Evolutionary conservation across 768 basidiomycete species (phyloP), one percentile per base, ranked within the genome.

Genomic region (Pseudohyphozyma bogoriensis): DNA sequence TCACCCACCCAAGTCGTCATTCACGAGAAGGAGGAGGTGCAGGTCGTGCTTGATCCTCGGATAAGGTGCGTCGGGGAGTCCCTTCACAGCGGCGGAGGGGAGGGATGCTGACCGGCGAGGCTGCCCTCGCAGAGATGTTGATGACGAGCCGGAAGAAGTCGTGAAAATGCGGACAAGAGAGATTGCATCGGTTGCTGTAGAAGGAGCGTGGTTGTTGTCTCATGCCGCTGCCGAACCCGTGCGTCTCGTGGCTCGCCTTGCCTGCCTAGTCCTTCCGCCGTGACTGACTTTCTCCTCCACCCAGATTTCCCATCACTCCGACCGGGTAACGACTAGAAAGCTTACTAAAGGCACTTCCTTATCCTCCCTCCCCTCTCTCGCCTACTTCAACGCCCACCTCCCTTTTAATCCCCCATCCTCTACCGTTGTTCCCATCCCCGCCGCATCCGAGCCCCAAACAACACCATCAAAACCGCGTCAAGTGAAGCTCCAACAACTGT

Each of bases 271-370:
- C 18, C 37, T 37, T 18, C 37, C 37, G 18, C 45, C 24, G 26
- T 46, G 8, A 13, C 15, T 26, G 26, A 46, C 45, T n/a, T n/a
- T n/a, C 5, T 4, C 46, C 31, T 22, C 26, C 10, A 24, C 36
- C 33, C 35, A 51, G 51, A 20, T 11, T 39, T 55, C 29, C 15
- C 5, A 22, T 12, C 47, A 12, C 3, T 3, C 8, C 42, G 3
- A n/a, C 22, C 44, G 24, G 1, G 45, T 6, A 58, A 65, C 36
- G 67, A 70, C 62, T 66, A 60, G 56, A 10, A 65, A 69, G 3
- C 67, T 69, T 39, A 73, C 70, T 22, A 58, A 59, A 6, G 55
- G 65, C 31, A 40, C 62, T 33, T 63, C 49, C 61, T 66, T 16
- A 24, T 59, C 37, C 44, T 49, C 44, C 40, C 67, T 35, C 55